Evolutionary conservation across 768 basidiomycete species (phyloP), one percentile per base, ranked within the genome.

Genomic region (Suillus bovinus): DNA sequence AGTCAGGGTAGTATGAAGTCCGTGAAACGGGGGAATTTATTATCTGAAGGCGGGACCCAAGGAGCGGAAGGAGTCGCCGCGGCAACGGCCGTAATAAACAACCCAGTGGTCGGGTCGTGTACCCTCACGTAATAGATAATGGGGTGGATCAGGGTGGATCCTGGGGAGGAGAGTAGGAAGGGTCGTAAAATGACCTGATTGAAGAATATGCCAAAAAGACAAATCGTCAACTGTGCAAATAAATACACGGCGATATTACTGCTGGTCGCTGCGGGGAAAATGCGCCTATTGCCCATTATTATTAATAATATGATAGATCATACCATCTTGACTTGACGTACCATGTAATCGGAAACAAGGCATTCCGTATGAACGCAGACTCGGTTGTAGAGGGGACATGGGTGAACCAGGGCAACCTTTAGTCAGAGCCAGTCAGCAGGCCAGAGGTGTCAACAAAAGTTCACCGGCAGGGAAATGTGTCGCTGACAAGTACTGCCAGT

Each of bases 221-320:
- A 56, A 55, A 55, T 36, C 24, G 34, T 55, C 54, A 55, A 56
- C 38, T 56, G 55, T 2, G 54, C 54, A 55, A 20, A 55, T 55
- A 38, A 52, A 6, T 33, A 52, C 10, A 31, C 20, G 50, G 50
- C 11, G 22, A 55, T 34, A 53, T 33, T 46, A 46, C 22, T 46
- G 44, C 44, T 47, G 33, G 33, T 24, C 24, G 27, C 13, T 29
- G 24, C 38, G 55, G 55, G 38, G 55, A 8, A 56, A 17, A 29
- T 39, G 24, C 36, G 55, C 55, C n/a, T n/a, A n/a, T n/a, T n/a
- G n/a, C n/a, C n/a, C n/a, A n/a, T 1, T 2, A 52, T 49, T 49
- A 27, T 16, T 49, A 49, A 49, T 49, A 49, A 9, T 6, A 31
- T 20, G 0, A 50, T 44, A 29, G 17, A 29, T 17, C 16, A 33